phyloP scores from a whole-genome alignment of 257 asterid species.

The Schizonepeta tenuifolia region DNA sequence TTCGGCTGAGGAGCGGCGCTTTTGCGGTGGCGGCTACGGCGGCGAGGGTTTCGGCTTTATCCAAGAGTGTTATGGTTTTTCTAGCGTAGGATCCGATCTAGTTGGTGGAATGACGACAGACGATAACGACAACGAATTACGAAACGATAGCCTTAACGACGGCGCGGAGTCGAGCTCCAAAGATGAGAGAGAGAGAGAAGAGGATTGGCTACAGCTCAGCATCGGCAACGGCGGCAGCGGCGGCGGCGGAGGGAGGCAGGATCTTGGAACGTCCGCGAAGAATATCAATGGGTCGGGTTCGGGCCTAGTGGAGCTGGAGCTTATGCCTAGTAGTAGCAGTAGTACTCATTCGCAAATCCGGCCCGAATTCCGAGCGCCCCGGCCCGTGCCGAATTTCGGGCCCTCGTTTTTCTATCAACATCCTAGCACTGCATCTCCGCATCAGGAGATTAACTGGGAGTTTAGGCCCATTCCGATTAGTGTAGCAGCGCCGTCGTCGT shows the following conservation, averaged over 20 bases:
- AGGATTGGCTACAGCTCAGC: conserved; percentile 77
- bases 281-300: conserved; percentile 25
- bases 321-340: conserved; percentile 41
- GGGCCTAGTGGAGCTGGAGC: conserved; percentile 63
- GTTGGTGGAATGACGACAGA: conserved; percentile 34
- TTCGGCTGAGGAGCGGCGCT: conserved; percentile 44
- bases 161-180: conserved; percentile 41
- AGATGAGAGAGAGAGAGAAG: conserved; percentile 38
- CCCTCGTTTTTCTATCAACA: conserved; percentile 46
- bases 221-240: conserved; percentile 46
- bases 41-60: conserved; percentile 28
- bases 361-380: conserved; percentile 41
- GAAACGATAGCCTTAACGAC: conserved; percentile 9
- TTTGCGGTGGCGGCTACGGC: conserved; percentile 35
- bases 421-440: conserved; percentile 22
- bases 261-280: conserved; percentile 8
- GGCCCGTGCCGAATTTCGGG: conserved; percentile 19
- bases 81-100: conserved; percentile 53
- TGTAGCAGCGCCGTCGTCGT: conserved; percentile 32
- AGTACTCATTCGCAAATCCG: conserved; percentile 19
- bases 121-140: conserved; percentile 57
- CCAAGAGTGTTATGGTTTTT: conserved; percentile 31
- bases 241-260: background rate
- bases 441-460: conserved; percentile 52
- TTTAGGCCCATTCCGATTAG: conserved; percentile 50